These are phyloP conservation scores for Chaetoscypha palmicola DNA, from an alignment of 2,329 filamentous ascomycete genomes.

Conservation along the genomic window DNA sequence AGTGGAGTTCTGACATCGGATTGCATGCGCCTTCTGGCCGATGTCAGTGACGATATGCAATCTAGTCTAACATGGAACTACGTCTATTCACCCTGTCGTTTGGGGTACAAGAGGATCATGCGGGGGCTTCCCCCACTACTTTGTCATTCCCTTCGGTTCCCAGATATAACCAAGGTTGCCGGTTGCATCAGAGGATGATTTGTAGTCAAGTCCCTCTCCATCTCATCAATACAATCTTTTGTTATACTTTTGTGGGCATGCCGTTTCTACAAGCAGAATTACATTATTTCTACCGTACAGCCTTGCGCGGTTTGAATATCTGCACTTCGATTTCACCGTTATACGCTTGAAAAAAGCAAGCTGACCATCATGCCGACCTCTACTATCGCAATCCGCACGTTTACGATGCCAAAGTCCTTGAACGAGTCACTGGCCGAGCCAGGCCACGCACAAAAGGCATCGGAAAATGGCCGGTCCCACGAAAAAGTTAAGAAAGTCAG, in stretches of 20 bases:
- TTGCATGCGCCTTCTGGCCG: slow-evolving; percentile 26
- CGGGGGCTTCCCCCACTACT: slow-evolving; percentile 21
- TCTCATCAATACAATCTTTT: slow-evolving; percentile 1
- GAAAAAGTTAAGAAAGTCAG: slow-evolving; percentile 47
- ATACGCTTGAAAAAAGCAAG: slow-evolving; percentile 49
- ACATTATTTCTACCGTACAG: slow-evolving; percentile 89
- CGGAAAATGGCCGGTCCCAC: slow-evolving; percentile 34
- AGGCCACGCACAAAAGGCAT: slow-evolving; percentile 15
- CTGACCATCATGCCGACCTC: slow-evolving; percentile 53
- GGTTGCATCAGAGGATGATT: slow-evolving; percentile 5
- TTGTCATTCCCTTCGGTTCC: slow-evolving; percentile 7
- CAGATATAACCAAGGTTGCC: slow-evolving; percentile 24
- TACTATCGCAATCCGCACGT: slow-evolving; percentile 60
- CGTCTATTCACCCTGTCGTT: slow-evolving; percentile 1
- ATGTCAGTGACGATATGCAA: slow-evolving; percentile 10
- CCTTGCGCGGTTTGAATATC: slow-evolving; percentile 77
- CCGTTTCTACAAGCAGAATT: slow-evolving; percentile 75
- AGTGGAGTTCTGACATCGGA: slow-evolving; percentile 13
- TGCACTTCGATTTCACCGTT: slow-evolving; percentile 70
- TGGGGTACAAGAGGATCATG: slow-evolving; percentile 16
- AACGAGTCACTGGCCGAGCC: slow-evolving; percentile 56
- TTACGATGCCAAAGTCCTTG: slow-evolving; percentile 65
- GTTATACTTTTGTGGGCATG: slow-evolving; percentile 44
- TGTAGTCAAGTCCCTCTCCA: neutral
- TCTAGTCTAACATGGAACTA: slow-evolving; percentile 6